Evolutionary conservation across 495 filamentous ascomycete species (phyloP).

Genomic region (Tetracladium marchalianum): DNA sequence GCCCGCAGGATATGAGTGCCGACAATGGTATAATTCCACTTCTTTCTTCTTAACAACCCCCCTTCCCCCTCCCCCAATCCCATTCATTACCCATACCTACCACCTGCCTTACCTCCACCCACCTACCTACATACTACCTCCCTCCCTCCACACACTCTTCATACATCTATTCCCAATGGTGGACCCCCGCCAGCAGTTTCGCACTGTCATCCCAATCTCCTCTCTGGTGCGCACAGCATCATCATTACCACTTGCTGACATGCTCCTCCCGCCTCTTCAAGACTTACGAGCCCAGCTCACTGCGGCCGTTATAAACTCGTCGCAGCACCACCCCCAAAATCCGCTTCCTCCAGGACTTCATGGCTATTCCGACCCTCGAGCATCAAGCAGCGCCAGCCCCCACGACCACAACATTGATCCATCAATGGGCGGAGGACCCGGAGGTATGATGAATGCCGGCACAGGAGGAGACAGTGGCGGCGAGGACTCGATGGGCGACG

Average conservation of each 20-base stretch:
- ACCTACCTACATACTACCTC: background rate
- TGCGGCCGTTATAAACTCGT: conserved; percentile 15
- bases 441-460: conserved; percentile 18
- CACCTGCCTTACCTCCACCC: background rate
- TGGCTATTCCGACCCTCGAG: conserved; percentile 18
- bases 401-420: conserved; percentile 28
- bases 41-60: background rate
- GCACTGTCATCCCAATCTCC: background rate
- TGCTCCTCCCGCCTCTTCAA: conserved; percentile 10
- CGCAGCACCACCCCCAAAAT: conserved; percentile 1
- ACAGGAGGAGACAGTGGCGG: conserved; percentile 14
- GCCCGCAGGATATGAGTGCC: conserved; percentile 20
- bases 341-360: conserved; percentile 5
- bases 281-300: conserved; percentile 24
- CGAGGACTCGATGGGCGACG: conserved; percentile 16
- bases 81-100: too few species aligned
- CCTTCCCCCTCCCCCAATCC: background rate
- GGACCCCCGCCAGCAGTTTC: background rate
- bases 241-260: conserved; percentile 13
- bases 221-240: background rate
- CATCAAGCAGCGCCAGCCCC: conserved; percentile 18
- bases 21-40: conserved; percentile 19
- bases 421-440: conserved; percentile 18
- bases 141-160: background rate
- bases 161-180: background rate